Base-by-base conservation (phyloP, 352 stramenopile genomes). In the Phytophthora pseudosyringae region DNA sequence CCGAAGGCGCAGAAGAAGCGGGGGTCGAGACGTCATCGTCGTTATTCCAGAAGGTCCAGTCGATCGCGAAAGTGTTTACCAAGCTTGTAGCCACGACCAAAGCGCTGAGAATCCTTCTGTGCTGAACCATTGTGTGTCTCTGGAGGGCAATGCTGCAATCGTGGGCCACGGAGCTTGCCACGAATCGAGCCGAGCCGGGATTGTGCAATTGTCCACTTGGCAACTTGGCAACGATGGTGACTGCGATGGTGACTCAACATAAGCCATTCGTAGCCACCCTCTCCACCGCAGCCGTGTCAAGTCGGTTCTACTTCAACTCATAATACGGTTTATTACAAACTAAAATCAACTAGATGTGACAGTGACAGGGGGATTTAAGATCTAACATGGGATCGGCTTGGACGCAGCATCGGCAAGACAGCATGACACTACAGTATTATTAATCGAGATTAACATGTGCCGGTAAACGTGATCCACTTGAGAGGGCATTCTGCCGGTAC, bases 1-100 rank as follows among this genome's bases (percentile, higher is more conserved):
- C 33, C 5, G 33, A 28, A 32, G 39, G 13, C 28, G 10, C 16
- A 16, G 8, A 16, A 9, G 21, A 21, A 7, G n/a, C 25, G 3
- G 36, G 35, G 33, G 55, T 33, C 1, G 43, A 13, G 32, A 31
- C 35, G 12, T 41, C 55, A 38, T 64, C 36, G 28, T 64, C 56
- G 26, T 57, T 35, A 28, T 49, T 57, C 56, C 56, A 64, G 28
- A 64, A 57, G 4, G 56, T 64, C 56, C 44, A 64, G 45, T 64
- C 56, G 45, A 64, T 32, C 7, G 45, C 46, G 6, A 49, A 32
- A 25, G 44, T 40, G 36, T 33, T 57, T 3, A 57, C 56, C 11
- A 64, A 29, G 36, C 56, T 64, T 35, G 40, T 8, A 25, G 52
- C 46, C 45, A 64, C 36, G 13, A 64, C 45, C 46, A 64, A 41